Evolutionary conservation across 164 flowering plant genomes (phyloP), one percentile per base, ranked within the genome.

Genomic region (Warburgia ugandensis): DNA sequence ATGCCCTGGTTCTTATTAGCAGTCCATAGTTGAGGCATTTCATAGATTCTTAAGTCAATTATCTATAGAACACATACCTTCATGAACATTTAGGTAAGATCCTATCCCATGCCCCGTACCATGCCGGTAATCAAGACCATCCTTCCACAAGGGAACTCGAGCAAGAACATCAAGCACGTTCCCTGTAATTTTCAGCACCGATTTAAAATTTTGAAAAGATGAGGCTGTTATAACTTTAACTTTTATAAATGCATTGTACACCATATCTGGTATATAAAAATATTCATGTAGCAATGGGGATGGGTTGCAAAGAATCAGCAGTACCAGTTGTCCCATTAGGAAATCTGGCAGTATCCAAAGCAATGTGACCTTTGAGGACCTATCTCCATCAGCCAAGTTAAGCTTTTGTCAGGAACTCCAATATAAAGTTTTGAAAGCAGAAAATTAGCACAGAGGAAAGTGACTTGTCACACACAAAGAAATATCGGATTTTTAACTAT

Each of bases 61-160:
- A 19, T 45, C 28, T 29, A 45, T 62, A 59, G 47, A 74, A n/a
- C n/a, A n/a, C n/a, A n/a, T n/a, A n/a, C 96, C 97, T 78, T 91
- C 96, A 70, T 91, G 98, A 69, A 91, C 98, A 73, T 79, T 79
- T 40, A 91, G 73, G 70, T 71, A 91, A 55, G 94, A 84, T 1
- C 98, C 98, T 56, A 91, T 60, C 44, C 98, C 98, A 63, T 91
- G 98, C 47, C 98, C 98, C 51, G 96, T 91, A 31, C 98, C 98
- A 76, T 91, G 98, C 56, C 96, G 84, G 63, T 91, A 91, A 73
- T 91, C 98, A 74, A 91, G 95, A 42, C 98, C 98, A 66, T 73
- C 28, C 73, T 76, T 81, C 98, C 98, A 91, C 61, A 91, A 66
- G 35, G 92, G 90, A 54, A 80, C 44, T 59, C 96, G 82, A 62